Percentiles rank a stretch among this genome's conserved stretches.
Conservation (phyloP, 1,139 yeast genomes). For the Magnusiomyces fungicola region DNA sequence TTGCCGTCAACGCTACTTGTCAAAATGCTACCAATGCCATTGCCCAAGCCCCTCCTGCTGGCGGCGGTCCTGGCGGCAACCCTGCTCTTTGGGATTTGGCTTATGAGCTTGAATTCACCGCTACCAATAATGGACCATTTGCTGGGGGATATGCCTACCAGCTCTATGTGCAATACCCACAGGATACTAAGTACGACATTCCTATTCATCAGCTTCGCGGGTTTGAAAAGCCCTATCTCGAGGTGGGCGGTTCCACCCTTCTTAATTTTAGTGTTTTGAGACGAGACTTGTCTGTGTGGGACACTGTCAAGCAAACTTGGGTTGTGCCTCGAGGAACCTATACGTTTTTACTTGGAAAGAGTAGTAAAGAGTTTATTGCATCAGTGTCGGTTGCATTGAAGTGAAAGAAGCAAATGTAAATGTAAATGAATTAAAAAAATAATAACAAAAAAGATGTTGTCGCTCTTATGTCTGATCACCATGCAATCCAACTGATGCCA, state of each 20-base stretch:
- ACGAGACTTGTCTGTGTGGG: slow-evolving; percentile 57
- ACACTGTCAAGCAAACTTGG: slow-evolving; percentile 52
- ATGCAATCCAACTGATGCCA: no score
- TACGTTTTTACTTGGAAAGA: slow-evolving; percentile 45
- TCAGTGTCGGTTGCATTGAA: neutral
- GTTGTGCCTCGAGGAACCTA: slow-evolving; percentile 52
- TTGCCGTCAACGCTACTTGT: slow-evolving; percentile 6
- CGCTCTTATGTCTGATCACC: no score
- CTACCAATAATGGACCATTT: slow-evolving; percentile 45
- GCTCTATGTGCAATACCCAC: slow-evolving; percentile 50
- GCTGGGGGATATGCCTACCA: slow-evolving; percentile 52
- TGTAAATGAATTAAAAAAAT: no score
- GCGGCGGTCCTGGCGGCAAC: slow-evolving; percentile 53
- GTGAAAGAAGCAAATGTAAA: no score
- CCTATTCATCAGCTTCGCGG: slow-evolving; percentile 53
- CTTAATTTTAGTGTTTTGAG: slow-evolving; percentile 44
- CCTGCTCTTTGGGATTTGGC: slow-evolving; percentile 41
- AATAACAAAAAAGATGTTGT: no score
- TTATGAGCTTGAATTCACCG: slow-evolving; percentile 43
- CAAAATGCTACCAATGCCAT: slow-evolving; percentile 36
- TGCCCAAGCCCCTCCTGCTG: slow-evolving; percentile 39
- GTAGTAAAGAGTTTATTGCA: slow-evolving; percentile 38
- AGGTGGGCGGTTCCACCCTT: slow-evolving; percentile 37
- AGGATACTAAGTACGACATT: slow-evolving; percentile 33
- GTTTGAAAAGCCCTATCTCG: slow-evolving; percentile 48